Evolutionary conservation across 768 basidiomycete species (phyloP).

Genomic region (Pisolithus tinctorius): DNA sequence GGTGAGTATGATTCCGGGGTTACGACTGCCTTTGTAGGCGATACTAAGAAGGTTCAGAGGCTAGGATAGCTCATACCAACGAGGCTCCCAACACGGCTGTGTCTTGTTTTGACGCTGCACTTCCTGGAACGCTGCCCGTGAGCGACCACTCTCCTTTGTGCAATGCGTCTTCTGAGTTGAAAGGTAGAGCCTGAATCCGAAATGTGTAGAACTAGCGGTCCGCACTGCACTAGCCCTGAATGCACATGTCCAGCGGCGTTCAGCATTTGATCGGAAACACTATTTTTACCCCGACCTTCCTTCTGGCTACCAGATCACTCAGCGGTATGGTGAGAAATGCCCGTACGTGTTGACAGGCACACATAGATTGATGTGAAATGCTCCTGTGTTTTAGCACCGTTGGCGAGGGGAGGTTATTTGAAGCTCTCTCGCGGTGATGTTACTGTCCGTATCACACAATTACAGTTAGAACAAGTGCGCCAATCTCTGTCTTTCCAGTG

Average conservation of each 20-base stretch:
- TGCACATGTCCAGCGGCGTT: constrained; percentile 55
- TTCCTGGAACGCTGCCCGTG: constrained; percentile 91
- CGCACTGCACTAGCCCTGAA: constrained; percentile 76
- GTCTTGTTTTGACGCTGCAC: constrained; percentile 77
- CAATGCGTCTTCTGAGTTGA: background rate
- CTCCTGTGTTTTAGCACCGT: constrained; percentile 49
- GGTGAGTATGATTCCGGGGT: constrained; percentile 28
- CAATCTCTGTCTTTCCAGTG: background rate
- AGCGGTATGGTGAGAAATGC: constrained; percentile 67
- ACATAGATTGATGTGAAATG: background rate
- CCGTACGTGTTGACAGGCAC: background rate
- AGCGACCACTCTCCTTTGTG: constrained; percentile 19
- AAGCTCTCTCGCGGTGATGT: constrained; percentile 33
- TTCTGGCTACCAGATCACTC: constrained; percentile 94
- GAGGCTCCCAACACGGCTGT: constrained; percentile 68
- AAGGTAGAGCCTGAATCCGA: constrained; percentile 50
- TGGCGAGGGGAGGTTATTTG: constrained; percentile 65
- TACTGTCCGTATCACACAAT: constrained; percentile 80
- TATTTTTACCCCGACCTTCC: constrained; percentile 97
- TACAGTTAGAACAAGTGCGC: constrained; percentile 90
- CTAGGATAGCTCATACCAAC: constrained; percentile 36
- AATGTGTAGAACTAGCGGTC: constrained; percentile 72
- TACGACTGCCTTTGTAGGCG: background rate
- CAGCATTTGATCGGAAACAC: constrained; percentile 93
- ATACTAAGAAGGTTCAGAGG: constrained; percentile 24